A percentile compares a stretch with the other conserved stretches of the same genome.
Conservation (phyloP, 108 stramenopile genomes). For the Skeletonema grethae region DNA sequence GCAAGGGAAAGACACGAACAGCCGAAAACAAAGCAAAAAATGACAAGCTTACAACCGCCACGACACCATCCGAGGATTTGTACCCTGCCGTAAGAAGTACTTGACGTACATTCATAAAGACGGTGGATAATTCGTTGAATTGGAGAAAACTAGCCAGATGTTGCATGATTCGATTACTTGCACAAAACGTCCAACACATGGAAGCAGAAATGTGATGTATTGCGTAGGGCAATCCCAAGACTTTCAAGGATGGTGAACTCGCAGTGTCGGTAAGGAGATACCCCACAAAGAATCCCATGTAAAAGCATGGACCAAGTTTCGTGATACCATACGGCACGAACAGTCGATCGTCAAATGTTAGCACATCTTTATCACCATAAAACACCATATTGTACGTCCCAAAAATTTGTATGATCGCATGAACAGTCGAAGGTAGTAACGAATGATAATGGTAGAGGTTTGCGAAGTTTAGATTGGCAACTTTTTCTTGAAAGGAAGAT, state of each 20-base stretch:
- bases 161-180: slow-evolving; percentile 26
- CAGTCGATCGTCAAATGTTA: slow-evolving; percentile 24
- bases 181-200: slow-evolving; percentile 27
- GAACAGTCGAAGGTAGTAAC: slow-evolving; percentile 13
- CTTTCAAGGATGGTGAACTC: neutral
- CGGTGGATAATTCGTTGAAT: slow-evolving; percentile 34
- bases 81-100: slow-evolving; percentile 28
- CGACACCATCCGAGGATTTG: neutral
- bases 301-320: slow-evolving; percentile 21
- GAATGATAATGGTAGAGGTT: slow-evolving; percentile 24
- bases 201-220: slow-evolving; percentile 32
- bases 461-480: slow-evolving; percentile 1
- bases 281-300: slow-evolving; percentile 42
- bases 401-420: slow-evolving; percentile 34
- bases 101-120: slow-evolving; percentile 30
- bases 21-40: slow-evolving; percentile 30
- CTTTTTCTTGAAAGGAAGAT: slow-evolving; percentile 1
- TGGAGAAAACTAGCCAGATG: slow-evolving; percentile 17
- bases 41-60: slow-evolving; percentile 9
- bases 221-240: slow-evolving; percentile 6
- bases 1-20: slow-evolving; percentile 23
- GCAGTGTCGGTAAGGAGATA: slow-evolving; percentile 32
- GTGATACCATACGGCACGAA: slow-evolving; percentile 33
- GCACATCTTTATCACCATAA: slow-evolving; percentile 4
- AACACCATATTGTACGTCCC: slow-evolving; percentile 23